These are phyloP conservation scores for Insectozyma bohioensis DNA, from an alignment of 1,139 yeast species.

Conservation along the genomic window DNA sequence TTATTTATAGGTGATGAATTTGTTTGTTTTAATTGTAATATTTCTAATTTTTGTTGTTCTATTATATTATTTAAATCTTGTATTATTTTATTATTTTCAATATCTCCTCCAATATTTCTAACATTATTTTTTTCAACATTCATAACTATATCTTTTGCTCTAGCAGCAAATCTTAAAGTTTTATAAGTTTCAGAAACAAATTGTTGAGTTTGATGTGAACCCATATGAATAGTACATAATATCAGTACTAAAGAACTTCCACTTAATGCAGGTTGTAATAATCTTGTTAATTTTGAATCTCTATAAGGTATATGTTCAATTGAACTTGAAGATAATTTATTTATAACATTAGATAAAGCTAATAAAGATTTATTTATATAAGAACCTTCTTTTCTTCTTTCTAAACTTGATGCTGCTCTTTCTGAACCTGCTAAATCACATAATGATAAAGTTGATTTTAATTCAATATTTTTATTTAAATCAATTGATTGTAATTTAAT, in stretches of 20 bases:
- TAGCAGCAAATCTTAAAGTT: conserved; percentile 86
- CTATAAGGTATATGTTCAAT: conserved; percentile 80
- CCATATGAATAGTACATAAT: conserved; percentile 78
- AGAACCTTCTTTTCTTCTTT: conserved; percentile 88
- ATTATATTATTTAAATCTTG: conserved; percentile 48
- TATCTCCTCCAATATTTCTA: conserved; percentile 27
- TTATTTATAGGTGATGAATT: conserved; percentile 6
- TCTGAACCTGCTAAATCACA: conserved; percentile 98
- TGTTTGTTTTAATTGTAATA: conserved; percentile 24
- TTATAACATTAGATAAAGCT: conserved; percentile 86
- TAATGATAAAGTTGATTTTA: conserved; percentile 67
- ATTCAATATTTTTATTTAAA: conserved; percentile 38
- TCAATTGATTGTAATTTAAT: conserved; percentile 54
- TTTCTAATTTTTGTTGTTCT: conserved; percentile 44
- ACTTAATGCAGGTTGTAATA: conserved; percentile 87
- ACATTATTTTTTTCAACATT: conserved; percentile 59
- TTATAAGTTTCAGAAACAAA: conserved; percentile 77
- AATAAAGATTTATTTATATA: conserved; percentile 86
- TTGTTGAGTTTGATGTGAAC: conserved; percentile 29
- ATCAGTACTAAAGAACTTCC: conserved; percentile 87
- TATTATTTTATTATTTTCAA: conserved; percentile 46
- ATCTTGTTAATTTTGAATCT: conserved; percentile 83
- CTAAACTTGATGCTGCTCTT: conserved; percentile 78
- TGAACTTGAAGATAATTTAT: conserved; percentile 57
- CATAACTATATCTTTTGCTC: conserved; percentile 83